A percentile compares a stretch with the other conserved stretches of the same genome.
Evolutionary conservation across 345 rosid genomes (phyloP).

Genomic region (Moricandia moricandioides): DNA sequence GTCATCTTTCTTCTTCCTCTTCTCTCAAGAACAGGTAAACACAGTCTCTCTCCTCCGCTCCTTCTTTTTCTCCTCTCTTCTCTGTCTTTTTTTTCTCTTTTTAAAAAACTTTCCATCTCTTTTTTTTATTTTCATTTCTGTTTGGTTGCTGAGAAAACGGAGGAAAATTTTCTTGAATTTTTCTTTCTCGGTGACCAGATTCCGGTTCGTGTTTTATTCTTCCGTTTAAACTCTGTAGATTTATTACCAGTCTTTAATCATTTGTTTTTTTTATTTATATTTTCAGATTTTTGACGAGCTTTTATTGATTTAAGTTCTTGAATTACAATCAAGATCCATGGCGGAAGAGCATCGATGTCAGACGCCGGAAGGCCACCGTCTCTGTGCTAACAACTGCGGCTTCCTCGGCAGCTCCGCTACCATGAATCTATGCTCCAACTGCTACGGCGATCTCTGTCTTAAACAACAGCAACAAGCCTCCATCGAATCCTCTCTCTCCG

Average conservation of each 20-base stretch:
- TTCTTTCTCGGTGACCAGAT: constrained; percentile 6
- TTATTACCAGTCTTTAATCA: not conserved
- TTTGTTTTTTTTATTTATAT: not conserved
- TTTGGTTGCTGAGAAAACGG: constrained; percentile 33
- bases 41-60: constrained; percentile 25
- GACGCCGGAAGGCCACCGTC: constrained; percentile 53
- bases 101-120: not conserved
- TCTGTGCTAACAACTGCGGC: constrained; percentile 59
- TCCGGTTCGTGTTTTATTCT: not conserved
- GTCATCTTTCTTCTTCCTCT: constrained; percentile 16
- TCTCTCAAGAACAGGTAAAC: constrained; percentile 35
- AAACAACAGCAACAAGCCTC: constrained; percentile 42
- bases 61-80: constrained; percentile 24
- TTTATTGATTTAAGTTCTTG: not conserved
- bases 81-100: not conserved
- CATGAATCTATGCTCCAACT: constrained; percentile 56
- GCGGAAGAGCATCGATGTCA: constrained; percentile 61
- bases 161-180: constrained; percentile 11
- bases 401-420: constrained; percentile 53
- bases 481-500: constrained; percentile 34
- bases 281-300: constrained; percentile 15
- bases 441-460: constrained; percentile 47
- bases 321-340: constrained; percentile 29
- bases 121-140: constrained; percentile 6
- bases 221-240: not conserved